Percentiles rank a stretch among this genome's conserved stretches.
phyloP scores from a whole-genome alignment of 139 green algal genomes.

The Astrephomene gubernaculifera region DNA sequence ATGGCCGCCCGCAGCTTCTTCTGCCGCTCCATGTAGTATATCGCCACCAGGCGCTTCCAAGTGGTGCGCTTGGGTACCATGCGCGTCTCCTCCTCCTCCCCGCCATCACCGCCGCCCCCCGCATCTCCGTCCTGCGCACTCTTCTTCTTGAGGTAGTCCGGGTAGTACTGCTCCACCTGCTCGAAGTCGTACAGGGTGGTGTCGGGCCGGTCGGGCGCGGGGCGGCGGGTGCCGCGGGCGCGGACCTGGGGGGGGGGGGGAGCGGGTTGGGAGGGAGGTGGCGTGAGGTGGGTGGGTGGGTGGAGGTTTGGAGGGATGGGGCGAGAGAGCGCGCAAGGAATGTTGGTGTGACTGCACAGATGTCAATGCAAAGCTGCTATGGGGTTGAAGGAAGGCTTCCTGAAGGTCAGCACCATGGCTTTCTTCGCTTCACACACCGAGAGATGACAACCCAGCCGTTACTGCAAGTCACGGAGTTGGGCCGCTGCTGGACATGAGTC shows the following conservation, averaged over 20 bases:
- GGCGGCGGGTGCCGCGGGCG: not conserved
- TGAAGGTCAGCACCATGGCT: no score
- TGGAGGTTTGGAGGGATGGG: not conserved
- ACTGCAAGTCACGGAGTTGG: no score
- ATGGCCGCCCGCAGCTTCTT: constrained; percentile 23
- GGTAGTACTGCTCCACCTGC: constrained; percentile 43
- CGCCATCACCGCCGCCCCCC: not conserved
- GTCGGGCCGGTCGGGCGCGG: constrained; percentile 3
- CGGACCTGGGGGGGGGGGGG: not conserved
- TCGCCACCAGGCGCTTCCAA: constrained; percentile 10
- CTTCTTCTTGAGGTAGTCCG: constrained; percentile 34
- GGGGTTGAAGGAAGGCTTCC: no score
- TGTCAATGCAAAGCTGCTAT: no score
- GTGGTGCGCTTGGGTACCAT: constrained; percentile 39
- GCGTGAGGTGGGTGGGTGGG: not conserved
- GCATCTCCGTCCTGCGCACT: not conserved
- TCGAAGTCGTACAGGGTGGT: constrained; percentile 41
- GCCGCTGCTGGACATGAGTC: no score
- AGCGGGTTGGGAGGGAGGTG: not conserved
- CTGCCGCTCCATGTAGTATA: constrained; percentile 40
- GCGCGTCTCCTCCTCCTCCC: constrained; percentile 9
- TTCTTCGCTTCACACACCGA: no score
- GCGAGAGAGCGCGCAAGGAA: no score
- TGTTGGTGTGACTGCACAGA: no score
- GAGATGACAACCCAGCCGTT: no score